Evolutionary conservation across 2,329 filamentous ascomycete species (phyloP).

Genomic region (Phoma sp.): DNA sequence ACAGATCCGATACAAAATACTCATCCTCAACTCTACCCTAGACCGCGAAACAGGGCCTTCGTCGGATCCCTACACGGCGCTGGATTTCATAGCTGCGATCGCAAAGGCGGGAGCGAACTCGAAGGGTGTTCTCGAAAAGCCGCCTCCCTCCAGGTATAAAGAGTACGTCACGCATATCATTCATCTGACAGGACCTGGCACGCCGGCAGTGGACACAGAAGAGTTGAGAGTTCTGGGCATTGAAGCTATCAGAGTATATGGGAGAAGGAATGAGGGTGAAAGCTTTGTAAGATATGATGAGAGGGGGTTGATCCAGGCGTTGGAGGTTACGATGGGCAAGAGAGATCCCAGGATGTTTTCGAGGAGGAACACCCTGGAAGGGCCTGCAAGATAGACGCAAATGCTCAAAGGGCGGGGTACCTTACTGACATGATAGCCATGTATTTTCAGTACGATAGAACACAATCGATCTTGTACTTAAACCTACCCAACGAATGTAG

Average conservation of each 20-base stretch:
- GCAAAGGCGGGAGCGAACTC: slow-evolving; percentile 71
- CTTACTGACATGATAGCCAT: no score
- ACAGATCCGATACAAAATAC: slow-evolving; percentile 71
- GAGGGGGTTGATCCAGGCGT: slow-evolving; percentile 73
- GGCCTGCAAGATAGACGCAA: background rate
- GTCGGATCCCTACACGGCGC: slow-evolving; percentile 69
- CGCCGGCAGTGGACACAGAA: slow-evolving; percentile 73
- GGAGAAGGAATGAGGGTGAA: slow-evolving; percentile 65
- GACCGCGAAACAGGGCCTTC: slow-evolving; percentile 87
- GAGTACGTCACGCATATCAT: slow-evolving; percentile 85
- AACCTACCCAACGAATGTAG: no score
- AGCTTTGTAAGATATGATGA: slow-evolving; percentile 75
- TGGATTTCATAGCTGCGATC: slow-evolving; percentile 84
- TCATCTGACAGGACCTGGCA: slow-evolving; percentile 74
- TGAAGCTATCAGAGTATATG: slow-evolving; percentile 78
- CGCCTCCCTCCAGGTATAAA: slow-evolving; percentile 63
- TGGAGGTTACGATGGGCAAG: slow-evolving; percentile 78
- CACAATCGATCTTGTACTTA: no score
- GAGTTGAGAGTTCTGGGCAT: slow-evolving; percentile 73
- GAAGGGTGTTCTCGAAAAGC: slow-evolving; percentile 16
- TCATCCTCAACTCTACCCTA: slow-evolving; percentile 82
- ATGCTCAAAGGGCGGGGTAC: no score
- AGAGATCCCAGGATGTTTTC: slow-evolving; percentile 63
- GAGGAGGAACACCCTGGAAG: slow-evolving; percentile 64
- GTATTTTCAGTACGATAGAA: no score